Percentiles rank a stretch among this genome's conserved stretches.
Conservation (phyloP, 2,329 filamentous ascomycete species). For the Incumbomyces delicatus region DNA sequence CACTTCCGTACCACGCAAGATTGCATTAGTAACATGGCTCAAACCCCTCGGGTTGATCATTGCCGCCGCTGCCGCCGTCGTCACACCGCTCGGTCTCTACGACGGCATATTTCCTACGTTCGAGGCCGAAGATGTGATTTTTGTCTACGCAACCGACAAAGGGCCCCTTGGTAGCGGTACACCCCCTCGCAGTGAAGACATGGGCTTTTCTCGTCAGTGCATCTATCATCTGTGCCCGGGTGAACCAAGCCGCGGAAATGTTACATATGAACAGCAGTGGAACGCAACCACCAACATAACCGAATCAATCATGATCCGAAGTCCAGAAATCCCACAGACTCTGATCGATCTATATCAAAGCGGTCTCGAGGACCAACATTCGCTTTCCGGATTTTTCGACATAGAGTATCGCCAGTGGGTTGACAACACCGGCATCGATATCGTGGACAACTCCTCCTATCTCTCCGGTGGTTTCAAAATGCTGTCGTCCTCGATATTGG, state of each 20-base stretch:
- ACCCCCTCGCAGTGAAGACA: conserved; percentile 23
- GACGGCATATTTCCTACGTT: conserved; percentile 26
- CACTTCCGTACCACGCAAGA: conserved; percentile 24
- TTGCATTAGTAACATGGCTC: conserved; percentile 22
- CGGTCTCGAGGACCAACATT: conserved; percentile 23
- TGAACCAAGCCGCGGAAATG: conserved; percentile 9
- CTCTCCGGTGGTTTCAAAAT: conserved; percentile 25
- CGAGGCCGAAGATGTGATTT: conserved; percentile 19
- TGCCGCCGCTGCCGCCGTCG: conserved; percentile 33
- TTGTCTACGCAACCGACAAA: conserved; percentile 31
- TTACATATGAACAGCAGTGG: conserved; percentile 19
- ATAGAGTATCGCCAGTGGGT: conserved; percentile 29
- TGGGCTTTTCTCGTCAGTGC: conserved; percentile 28
- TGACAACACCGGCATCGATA: conserved; percentile 13
- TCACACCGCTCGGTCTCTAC: conserved; percentile 39
- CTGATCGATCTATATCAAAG: conserved; percentile 31
- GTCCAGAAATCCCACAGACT: conserved; percentile 24
- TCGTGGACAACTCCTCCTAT: conserved; percentile 25
- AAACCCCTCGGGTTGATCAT: conserved; percentile 25
- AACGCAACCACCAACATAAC: conserved; percentile 10
- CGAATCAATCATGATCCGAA: background rate
- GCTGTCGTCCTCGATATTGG: conserved; percentile 26
- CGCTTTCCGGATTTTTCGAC: conserved; percentile 36
- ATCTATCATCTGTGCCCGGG: background rate
- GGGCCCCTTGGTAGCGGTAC: conserved; percentile 34